Percentiles rank a stretch among this genome's conserved stretches.
phyloP scores from a whole-genome alignment of 2,329 filamentous ascomycete species.

The Ciborinia camelliae region DNA sequence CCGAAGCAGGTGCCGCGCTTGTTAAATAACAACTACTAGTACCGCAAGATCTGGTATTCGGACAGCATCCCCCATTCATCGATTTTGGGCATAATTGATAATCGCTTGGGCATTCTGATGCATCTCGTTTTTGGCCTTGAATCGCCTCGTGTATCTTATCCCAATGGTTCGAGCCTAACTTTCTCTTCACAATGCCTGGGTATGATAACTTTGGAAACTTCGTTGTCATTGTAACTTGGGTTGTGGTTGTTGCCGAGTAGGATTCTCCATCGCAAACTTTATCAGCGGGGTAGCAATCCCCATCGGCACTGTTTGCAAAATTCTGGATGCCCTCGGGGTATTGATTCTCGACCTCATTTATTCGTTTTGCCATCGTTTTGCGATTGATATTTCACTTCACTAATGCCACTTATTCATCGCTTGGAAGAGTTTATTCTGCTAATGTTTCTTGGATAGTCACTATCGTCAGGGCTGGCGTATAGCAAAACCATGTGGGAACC shows the following conservation, averaged over 20 bases:
- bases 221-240: constrained; percentile 19
- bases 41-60: constrained; percentile 48
- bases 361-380: neutral
- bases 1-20: constrained; percentile 26
- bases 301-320: neutral
- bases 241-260: constrained; percentile 12
- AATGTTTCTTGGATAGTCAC: neutral
- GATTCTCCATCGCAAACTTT: constrained; percentile 4
- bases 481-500: neutral
- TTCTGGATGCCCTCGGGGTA: neutral
- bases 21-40: constrained; percentile 43
- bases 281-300: constrained; percentile 3
- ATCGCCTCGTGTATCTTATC: constrained; percentile 33
- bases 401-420: neutral
- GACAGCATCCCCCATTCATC: constrained; percentile 38
- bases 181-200: constrained; percentile 27
- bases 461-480: constrained; percentile 4
- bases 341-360: neutral
- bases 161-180: constrained; percentile 33
- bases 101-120: constrained; percentile 28
- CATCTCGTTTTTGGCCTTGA: constrained; percentile 33
- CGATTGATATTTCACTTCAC: neutral
- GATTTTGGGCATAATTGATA: constrained; percentile 33
- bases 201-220: constrained; percentile 30
- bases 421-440: neutral